phyloP scores from a whole-genome alignment of 1,284 basidiomycete species.

The Sporisorium scitamineum region DNA sequence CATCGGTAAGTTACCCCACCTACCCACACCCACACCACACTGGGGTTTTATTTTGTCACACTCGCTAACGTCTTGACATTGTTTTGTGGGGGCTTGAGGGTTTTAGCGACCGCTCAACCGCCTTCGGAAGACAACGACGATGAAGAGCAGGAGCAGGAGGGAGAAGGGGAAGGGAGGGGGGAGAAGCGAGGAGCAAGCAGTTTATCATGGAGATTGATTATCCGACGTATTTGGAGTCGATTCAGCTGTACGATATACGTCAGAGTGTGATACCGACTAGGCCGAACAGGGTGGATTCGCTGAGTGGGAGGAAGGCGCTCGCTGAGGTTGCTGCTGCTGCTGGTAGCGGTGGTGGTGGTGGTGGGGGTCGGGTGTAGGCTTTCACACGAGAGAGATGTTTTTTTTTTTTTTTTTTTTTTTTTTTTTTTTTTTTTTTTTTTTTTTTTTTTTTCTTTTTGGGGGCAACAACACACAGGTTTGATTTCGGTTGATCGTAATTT shows the following conservation, averaged over 20 bases:
- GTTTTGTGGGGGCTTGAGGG: not conserved
- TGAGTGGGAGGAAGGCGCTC: conserved; percentile 23
- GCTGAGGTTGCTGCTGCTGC: not conserved
- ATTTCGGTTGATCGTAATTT: too few relatives aligned
- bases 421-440: too few relatives aligned
- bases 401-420: too few relatives aligned
- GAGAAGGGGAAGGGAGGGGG: not conserved
- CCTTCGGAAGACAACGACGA: conserved; percentile 3
- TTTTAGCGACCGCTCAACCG: conserved; percentile 5
- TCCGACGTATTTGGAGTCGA: conserved; percentile 82
- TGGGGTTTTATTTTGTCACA: not conserved
- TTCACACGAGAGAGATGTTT: not conserved
- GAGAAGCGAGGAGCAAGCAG: conserved; percentile 75
- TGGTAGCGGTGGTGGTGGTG: not conserved
- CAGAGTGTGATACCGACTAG: conserved; percentile 71
- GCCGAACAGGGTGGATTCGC: conserved; percentile 21
- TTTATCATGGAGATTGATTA: conserved; percentile 88
- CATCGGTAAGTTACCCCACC: conserved; percentile 75
- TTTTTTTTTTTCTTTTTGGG: too few relatives aligned
- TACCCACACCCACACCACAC: conserved; percentile 2
- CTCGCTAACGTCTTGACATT: too few relatives aligned
- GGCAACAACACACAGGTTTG: too few relatives aligned
- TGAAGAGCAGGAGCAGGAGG: not conserved
- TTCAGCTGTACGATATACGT: conserved; percentile 81
- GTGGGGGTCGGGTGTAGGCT: too few relatives aligned